A percentile compares a stretch with the other conserved stretches of the same genome.
Conservation (phyloP, 805 yeast genomes). For the Saccharomyces jurei region DNA sequence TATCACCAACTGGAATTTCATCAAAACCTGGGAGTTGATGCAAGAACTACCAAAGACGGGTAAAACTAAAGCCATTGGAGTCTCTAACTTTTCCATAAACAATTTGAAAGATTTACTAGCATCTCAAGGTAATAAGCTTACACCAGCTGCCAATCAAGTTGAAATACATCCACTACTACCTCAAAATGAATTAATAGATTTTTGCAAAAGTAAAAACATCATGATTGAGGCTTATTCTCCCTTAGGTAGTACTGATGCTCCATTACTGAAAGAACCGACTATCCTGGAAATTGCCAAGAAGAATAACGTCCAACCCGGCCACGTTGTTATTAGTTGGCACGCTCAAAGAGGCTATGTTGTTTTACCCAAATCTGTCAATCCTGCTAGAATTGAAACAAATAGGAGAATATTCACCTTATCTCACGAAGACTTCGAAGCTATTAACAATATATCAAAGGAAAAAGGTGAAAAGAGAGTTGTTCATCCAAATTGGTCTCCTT, state of each 20-base stretch:
- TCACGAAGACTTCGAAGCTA: slow-evolving; percentile 28
- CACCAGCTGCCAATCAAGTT: slow-evolving; percentile 64
- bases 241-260: slow-evolving; percentile 51
- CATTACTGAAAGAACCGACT: slow-evolving; percentile 38
- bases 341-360: slow-evolving; percentile 44
- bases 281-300: slow-evolving; percentile 37
- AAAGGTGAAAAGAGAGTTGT: slow-evolving; percentile 21
- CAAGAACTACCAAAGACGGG: slow-evolving; percentile 46
- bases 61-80: slow-evolving; percentile 58
- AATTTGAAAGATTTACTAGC: slow-evolving; percentile 42
- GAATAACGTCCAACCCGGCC: slow-evolving; percentile 35
- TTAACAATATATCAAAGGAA: slow-evolving; percentile 17
- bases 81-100: slow-evolving; percentile 54
- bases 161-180: slow-evolving; percentile 66
- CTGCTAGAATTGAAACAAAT: slow-evolving; percentile 33
- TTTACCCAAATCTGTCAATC: slow-evolving; percentile 39
- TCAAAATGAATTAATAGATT: slow-evolving; percentile 47
- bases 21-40: slow-evolving; percentile 53
- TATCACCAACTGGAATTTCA: slow-evolving; percentile 29
- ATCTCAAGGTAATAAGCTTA: slow-evolving; percentile 37
- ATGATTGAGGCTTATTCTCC: slow-evolving; percentile 68
- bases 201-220: slow-evolving; percentile 42
- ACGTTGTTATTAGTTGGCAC: slow-evolving; percentile 48
- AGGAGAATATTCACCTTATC: slow-evolving; percentile 22
- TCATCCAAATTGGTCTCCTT: slow-evolving; percentile 12